These are phyloP conservation scores for Lomentospora prolificans DNA, from an alignment of 2,329 filamentous ascomycete species.

Conservation along the genomic window DNA sequence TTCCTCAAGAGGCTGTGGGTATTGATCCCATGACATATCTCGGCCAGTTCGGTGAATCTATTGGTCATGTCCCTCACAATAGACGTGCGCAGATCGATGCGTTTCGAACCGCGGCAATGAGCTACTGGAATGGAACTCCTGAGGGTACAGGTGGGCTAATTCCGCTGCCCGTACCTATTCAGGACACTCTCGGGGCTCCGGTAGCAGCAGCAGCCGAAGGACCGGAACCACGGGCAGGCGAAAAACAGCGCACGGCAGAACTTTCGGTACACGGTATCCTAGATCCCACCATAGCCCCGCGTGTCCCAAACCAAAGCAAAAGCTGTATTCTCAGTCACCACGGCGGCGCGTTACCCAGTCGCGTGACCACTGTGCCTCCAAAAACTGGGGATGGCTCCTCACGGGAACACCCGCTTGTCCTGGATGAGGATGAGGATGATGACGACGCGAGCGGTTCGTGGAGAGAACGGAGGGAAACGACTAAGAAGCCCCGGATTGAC, in stretches of 20 bases:
- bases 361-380: background rate
- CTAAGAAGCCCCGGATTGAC: too few relatives aligned
- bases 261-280: too few relatives aligned
- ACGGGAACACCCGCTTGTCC: background rate
- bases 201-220: background rate
- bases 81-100: background rate
- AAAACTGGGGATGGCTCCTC: background rate
- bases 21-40: background rate
- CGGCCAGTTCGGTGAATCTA: background rate
- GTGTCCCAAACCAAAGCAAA: too few relatives aligned
- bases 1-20: background rate
- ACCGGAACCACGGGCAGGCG: too few relatives aligned
- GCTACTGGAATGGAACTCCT: background rate
- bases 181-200: background rate
- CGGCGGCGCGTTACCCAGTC: background rate
- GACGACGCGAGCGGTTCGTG: background rate
- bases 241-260: too few relatives aligned
- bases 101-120: background rate
- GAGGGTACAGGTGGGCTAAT: background rate
- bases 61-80: background rate
- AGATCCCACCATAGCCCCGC: too few relatives aligned
- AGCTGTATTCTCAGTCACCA: too few relatives aligned
- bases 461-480: too few relatives aligned
- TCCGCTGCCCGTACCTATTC: background rate
- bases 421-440: background rate